Base-by-base conservation (phyloP, 2,329 filamentous ascomycete species). In the Colletotrichum neosansevieriae region DNA sequence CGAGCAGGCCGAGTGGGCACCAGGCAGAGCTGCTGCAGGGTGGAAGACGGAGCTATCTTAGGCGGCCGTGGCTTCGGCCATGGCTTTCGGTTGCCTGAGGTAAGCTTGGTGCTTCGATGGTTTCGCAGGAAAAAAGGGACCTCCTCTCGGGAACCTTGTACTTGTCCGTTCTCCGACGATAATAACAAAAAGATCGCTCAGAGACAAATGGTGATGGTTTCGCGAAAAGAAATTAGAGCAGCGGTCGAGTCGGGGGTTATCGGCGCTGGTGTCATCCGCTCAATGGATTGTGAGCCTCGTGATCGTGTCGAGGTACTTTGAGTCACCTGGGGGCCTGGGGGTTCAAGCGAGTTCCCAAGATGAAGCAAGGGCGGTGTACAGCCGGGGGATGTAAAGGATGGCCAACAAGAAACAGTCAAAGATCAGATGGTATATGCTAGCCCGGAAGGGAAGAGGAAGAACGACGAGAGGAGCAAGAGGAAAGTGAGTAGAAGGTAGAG, bases 391-490 rank as follows among this genome's bases (percentile, higher is more conserved):
- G 32, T 12, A 38, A 21, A 53, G 38, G 29, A 53, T 10, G 60
- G 47, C 29, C 32, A 62, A 58, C 38, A 36, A 53, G 29, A 38
- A 58, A 62, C 57, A 59, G 57, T 5, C 42, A 47, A 69, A 69
- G 56, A 69, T 69, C 66, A 60, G 66, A 69, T 36, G 66, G 54
- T 65, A 50, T 65, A 66, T 56, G 60, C 61, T 59, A 58, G 32
- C 15, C 59, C 15, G 38, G 13, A 53, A 24, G 34, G 24, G 36
- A 15, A 19, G 47, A 50, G 49, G 17, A 58, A 45, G 42, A 59
- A 53, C 54, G 56, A 13, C 21, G 34, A 40, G n/a, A 51, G 56
- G 47, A 47, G 17, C 32, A 56, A 42, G 24, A 45, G 21, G 32
- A 13, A 17, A 51, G 34, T 21, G 53, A 42, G 17, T 9, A 7